Base-by-base conservation (phyloP, 306 rosid genomes). In the Acacia crassicarpa region DNA sequence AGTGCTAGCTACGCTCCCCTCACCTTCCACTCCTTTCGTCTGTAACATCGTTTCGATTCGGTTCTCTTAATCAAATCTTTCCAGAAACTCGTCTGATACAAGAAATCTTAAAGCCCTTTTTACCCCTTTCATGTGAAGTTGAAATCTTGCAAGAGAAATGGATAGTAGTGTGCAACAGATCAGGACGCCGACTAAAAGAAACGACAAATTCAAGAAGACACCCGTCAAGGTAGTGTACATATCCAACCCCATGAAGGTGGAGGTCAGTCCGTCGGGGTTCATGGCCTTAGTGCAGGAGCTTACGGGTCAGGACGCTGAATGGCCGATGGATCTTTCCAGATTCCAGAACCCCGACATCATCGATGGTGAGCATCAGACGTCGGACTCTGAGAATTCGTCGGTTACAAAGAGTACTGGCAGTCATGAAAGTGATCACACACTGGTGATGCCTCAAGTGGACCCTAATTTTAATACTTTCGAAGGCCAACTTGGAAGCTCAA, bases 221-320 rank as follows among this genome's bases (percentile, higher is more conserved):
- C 89, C 90, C 16, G 74, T 93, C 72, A 93, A 87, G 75, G 92
- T 93, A 1, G 97, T 93, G 1, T 91, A 92, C 85, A 92, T 92
- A 78, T 91, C 97, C 2, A 93, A 88, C 81, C 97, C 97, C 32
- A 91, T 89, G 93, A 91, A 80, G 83, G 86, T 91, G 27, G 91
- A 82, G 54, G 82, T 92, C 63, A 87, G 86, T n/a, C 92, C 93
- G 14, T 79, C 95, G 0, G 49, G 84, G 8, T 93, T 93, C 66
- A 87, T 86, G 71, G 90, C 95, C 22, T 44, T 93, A 32, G 97
- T 93, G 12, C 95, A 93, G 73, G 87, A 93, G 16, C 95, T 93
- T 82, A 93, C 97, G 0, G 97, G 97, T 71, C 95, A 86, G 53
- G 81, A 93, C 53, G 87, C 97, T 15, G 92, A 89, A 40, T 83